Evolutionary conservation across 345 rosid genomes (phyloP).

Genomic region (Aurinia saxatilis): DNA sequence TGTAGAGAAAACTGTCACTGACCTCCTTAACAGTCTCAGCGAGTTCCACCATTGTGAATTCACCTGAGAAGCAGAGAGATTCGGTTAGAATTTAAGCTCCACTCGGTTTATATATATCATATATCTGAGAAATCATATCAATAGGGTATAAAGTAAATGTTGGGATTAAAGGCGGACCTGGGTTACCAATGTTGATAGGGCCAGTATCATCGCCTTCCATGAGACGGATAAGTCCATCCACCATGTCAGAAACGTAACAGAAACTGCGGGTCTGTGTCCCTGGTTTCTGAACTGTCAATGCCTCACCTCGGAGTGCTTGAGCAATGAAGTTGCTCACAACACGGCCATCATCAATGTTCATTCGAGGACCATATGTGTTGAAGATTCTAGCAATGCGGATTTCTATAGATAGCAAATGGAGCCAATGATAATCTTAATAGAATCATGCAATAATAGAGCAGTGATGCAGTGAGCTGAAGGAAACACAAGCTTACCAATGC

Average conservation of each 20-base stretch:
- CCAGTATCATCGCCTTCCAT: slow-evolving; percentile 94
- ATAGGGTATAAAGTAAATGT: not conserved
- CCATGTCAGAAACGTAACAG: slow-evolving; percentile 99
- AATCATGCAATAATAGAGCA: not conserved
- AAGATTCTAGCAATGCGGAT: slow-evolving; percentile 96
- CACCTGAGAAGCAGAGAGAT: slow-evolving; percentile 39
- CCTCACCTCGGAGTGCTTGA: slow-evolving; percentile 84
- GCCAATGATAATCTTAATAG: not conserved
- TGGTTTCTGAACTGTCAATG: slow-evolving; percentile 86
- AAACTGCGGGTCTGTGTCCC: slow-evolving; percentile 98
- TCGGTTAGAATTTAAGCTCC: not conserved
- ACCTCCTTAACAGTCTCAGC: slow-evolving; percentile 96
- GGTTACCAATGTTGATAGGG: slow-evolving; percentile 94
- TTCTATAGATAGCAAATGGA: slow-evolving; percentile 31
- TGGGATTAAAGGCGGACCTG: slow-evolving; percentile 40
- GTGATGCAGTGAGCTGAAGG: not conserved
- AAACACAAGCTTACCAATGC: slow-evolving; percentile 46
- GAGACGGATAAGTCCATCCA: slow-evolving; percentile 90
- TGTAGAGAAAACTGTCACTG: not conserved
- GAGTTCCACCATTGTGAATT: slow-evolving; percentile 87
- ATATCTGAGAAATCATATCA: not conserved
- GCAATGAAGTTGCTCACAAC: slow-evolving; percentile 98
- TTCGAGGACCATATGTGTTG: slow-evolving; percentile 94
- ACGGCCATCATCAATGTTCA: slow-evolving; percentile 98
- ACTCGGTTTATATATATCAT: not conserved